Evolutionary conservation across 805 yeast genomes (phyloP).

Genomic region (Suhomyces prunicola): DNA sequence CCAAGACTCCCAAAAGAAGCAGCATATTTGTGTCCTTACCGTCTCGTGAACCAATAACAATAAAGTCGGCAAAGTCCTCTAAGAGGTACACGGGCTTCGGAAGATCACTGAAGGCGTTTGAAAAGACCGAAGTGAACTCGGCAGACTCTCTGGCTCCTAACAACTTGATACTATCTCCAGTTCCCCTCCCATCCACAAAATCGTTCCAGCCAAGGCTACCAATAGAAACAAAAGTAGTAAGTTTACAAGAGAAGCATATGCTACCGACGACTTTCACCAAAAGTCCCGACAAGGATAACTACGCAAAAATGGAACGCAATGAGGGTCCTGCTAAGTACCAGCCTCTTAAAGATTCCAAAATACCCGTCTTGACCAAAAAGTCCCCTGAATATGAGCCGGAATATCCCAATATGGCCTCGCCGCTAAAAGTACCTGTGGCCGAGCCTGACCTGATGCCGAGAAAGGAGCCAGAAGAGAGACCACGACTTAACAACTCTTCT

Average conservation of each 20-base stretch:
- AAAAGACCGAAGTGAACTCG: conserved; percentile 11
- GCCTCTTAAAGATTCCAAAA: not conserved
- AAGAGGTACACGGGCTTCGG: conserved; percentile 2
- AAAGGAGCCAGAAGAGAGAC: not conserved
- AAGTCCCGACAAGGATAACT: not conserved
- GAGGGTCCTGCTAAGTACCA: not conserved
- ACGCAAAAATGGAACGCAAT: not conserved
- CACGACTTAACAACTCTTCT: not conserved
- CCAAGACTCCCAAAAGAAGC: conserved; percentile 28
- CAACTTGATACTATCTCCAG: conserved; percentile 11
- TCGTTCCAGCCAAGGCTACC: not conserved
- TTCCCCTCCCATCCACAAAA: conserved; percentile 6
- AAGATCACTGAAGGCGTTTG: conserved; percentile 19
- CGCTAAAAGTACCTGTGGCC: not conserved
- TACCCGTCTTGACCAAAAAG: not conserved
- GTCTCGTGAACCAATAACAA: conserved; percentile 35
- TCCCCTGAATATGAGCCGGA: not conserved
- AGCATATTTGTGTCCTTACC: conserved; percentile 38
- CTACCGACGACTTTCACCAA: not conserved
- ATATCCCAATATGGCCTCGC: not conserved
- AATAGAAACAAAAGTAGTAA: not conserved
- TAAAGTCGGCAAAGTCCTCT: conserved; percentile 6
- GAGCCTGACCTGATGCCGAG: not conserved
- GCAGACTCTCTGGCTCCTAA: conserved; percentile 7
- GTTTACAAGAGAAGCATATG: not conserved